These are phyloP conservation scores for Zopfia rhizophila DNA, from an alignment of 2,329 filamentous ascomycete genomes.

Conservation along the genomic window DNA sequence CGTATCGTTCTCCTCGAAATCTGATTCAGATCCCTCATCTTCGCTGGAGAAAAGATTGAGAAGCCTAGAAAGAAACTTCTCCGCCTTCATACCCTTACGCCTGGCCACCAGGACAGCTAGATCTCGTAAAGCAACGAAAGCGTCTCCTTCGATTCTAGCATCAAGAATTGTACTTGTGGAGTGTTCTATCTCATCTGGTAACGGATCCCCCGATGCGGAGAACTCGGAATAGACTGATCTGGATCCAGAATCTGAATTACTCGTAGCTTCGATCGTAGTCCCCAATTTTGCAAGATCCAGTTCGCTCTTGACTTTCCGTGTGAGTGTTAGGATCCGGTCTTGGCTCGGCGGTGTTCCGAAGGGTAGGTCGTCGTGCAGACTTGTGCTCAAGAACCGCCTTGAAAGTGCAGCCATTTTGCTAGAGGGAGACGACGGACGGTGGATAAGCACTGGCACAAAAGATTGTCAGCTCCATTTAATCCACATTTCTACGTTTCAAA, in stretches of 20 bases:
- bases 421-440: slow-evolving; percentile 50
- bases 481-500: too few relatives aligned
- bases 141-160: slow-evolving; percentile 38
- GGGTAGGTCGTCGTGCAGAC: slow-evolving; percentile 39
- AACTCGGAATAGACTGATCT: slow-evolving; percentile 42
- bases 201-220: slow-evolving; percentile 43
- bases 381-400: slow-evolving; percentile 44
- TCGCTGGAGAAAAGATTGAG: slow-evolving; percentile 41
- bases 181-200: slow-evolving; percentile 39
- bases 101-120: slow-evolving; percentile 47
- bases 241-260: slow-evolving; percentile 11
- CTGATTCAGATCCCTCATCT: slow-evolving; percentile 6
- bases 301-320: slow-evolving; percentile 44
- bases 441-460: slow-evolving; percentile 29
- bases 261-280: background rate
- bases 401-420: slow-evolving; percentile 53
- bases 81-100: slow-evolving; percentile 46
- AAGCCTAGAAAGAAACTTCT: slow-evolving; percentile 45
- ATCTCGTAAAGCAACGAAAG: slow-evolving; percentile 45
- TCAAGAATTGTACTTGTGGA: slow-evolving; percentile 12
- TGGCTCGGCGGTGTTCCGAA: slow-evolving; percentile 45
- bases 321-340: slow-evolving; percentile 25
- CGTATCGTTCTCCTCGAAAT: background rate
- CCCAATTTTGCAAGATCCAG: slow-evolving; percentile 32
- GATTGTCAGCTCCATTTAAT: too few relatives aligned